Conservation (phyloP, 768 basidiomycete species). For the Kwoniella sp. region DNA sequence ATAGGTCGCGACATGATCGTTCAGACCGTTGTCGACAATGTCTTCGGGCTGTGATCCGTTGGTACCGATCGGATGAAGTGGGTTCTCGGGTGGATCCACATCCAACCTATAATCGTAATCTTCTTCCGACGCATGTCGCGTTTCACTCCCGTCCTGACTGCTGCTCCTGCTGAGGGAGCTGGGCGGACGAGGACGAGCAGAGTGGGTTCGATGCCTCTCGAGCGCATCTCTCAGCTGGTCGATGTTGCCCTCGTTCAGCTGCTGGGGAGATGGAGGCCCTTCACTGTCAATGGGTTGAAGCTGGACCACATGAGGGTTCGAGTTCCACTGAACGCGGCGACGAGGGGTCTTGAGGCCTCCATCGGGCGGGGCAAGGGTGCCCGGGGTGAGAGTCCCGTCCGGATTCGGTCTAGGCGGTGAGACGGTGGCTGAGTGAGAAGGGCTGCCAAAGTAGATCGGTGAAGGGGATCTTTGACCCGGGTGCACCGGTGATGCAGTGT, state of each 20-base stretch:
- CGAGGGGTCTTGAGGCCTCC: slow-evolving; percentile 40
- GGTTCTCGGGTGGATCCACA: slow-evolving; percentile 28
- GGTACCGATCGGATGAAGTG: slow-evolving; percentile 2
- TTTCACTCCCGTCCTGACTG: slow-evolving; percentile 17
- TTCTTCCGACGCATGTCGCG: slow-evolving; percentile 20
- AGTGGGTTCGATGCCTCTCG: slow-evolving; percentile 26
- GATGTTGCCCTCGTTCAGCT: slow-evolving; percentile 35
- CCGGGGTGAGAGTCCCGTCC: background rate
- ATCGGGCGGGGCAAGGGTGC: slow-evolving; percentile 1
- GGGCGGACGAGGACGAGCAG: slow-evolving; percentile 10
- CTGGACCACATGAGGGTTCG: slow-evolving; percentile 42
- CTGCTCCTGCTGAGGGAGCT: slow-evolving; percentile 12
- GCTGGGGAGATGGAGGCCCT: slow-evolving; percentile 19
- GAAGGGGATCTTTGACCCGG: slow-evolving; percentile 1
- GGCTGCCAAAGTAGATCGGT: background rate
- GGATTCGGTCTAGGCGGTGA: slow-evolving; percentile 5
- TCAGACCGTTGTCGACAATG: slow-evolving; percentile 23
- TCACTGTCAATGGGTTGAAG: slow-evolving; percentile 17
- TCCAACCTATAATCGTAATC: slow-evolving; percentile 50
- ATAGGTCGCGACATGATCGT: slow-evolving; percentile 48
- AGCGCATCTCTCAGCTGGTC: slow-evolving; percentile 32
- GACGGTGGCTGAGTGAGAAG: slow-evolving; percentile 1
- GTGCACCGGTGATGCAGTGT: background rate
- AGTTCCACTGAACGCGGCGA: slow-evolving; percentile 44
- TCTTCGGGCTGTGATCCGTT: slow-evolving; percentile 13